Evolutionary conservation across 2,329 filamentous ascomycete species (phyloP), one percentile per base, ranked within the genome.

Genomic region (Penicillium psychrosexuale): DNA sequence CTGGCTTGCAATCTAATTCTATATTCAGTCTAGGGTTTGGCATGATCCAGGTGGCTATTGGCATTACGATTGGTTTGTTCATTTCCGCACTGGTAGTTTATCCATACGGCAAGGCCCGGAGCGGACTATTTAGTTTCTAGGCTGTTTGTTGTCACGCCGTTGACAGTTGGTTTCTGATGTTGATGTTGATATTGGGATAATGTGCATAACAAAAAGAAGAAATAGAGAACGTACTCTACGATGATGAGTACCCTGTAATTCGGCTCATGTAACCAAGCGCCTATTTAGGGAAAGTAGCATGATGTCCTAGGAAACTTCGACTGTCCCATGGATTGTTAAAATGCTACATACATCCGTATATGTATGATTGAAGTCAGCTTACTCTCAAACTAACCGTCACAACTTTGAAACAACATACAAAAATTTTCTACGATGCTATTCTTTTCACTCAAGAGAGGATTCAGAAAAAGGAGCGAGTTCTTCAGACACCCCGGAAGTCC

Each of bases 31-130:
- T 75, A 45, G 73, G 70, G 3, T 75, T 72, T 60, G 71, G 71
- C 13, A 75, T 76, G 72, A 67, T 76, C 27, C 72, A 75, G 48
- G 69, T 76, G 22, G 71, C 71, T 3, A 74, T 75, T 59, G 73
- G 72, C 7, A 76, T 75, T 50, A 75, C 73, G 5, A 72, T 75
- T 30, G 74, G 74, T 0, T 57, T 76, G 51, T 76, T 76, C 56
- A 61, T 76, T 56, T 72, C 72, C 24, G 72, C 72, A 28, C 59
- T 76, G 49, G 64, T 75, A 27, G 69, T 76, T 27, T 76, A 76
- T 65, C 73, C 74, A 15, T 65, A 72, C 53, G 72, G 73, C 3
- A 75, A 76, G 58, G 65, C 68, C 51, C 68, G 73, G 52, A 76
- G 73, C 62, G 73, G 72, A 8, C 47, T 75, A 27, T 76, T 76